Conservation (phyloP, 352 stramenopile genomes). For the Albugo candida region DNA sequence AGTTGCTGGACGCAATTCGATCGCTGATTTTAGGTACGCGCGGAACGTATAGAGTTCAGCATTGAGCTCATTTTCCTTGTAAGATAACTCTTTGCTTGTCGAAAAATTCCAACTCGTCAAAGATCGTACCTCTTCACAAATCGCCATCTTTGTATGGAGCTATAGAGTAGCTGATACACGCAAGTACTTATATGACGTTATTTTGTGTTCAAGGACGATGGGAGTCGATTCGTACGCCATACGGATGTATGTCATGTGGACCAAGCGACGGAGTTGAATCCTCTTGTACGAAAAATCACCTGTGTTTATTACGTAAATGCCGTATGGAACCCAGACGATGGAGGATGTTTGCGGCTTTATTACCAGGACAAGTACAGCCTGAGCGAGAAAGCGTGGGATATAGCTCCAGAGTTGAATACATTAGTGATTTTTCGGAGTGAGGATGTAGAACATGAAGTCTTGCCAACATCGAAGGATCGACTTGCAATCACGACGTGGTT, state of each 20-base stretch:
- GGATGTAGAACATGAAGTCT: slow-evolving; percentile 80
- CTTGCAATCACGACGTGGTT: slow-evolving; percentile 90
- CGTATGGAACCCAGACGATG: slow-evolving; percentile 31
- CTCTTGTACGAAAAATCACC: slow-evolving; percentile 39
- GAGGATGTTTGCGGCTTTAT: slow-evolving; percentile 50
- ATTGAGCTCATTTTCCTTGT: slow-evolving; percentile 24
- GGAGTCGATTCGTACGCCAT: slow-evolving; percentile 46
- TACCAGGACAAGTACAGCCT: slow-evolving; percentile 7
- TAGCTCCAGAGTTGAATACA: slow-evolving; percentile 68
- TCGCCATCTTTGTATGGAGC: slow-evolving; percentile 49
- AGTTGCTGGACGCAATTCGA: slow-evolving; percentile 29
- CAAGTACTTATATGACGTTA: slow-evolving; percentile 2
- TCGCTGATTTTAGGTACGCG: slow-evolving; percentile 30
- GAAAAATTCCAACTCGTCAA: too few relatives aligned
- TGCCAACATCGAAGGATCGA: slow-evolving; percentile 61
- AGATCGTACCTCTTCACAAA: slow-evolving; percentile 30
- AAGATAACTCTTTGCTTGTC: too few relatives aligned
- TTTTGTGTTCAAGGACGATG: slow-evolving; percentile 22
- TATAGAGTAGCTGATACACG: neutral
- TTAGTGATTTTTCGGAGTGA: slow-evolving; percentile 84
- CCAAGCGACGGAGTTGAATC: slow-evolving; percentile 5
- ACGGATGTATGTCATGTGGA: slow-evolving; percentile 25
- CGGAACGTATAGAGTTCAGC: slow-evolving; percentile 22
- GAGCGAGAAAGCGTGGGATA: slow-evolving; percentile 25
- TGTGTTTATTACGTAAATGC: slow-evolving; percentile 79